Percentiles rank a stretch among this genome's conserved stretches.
phyloP scores from a whole-genome alignment of 2,329 filamentous ascomycete species.

The Aspergillus tubingensis region DNA sequence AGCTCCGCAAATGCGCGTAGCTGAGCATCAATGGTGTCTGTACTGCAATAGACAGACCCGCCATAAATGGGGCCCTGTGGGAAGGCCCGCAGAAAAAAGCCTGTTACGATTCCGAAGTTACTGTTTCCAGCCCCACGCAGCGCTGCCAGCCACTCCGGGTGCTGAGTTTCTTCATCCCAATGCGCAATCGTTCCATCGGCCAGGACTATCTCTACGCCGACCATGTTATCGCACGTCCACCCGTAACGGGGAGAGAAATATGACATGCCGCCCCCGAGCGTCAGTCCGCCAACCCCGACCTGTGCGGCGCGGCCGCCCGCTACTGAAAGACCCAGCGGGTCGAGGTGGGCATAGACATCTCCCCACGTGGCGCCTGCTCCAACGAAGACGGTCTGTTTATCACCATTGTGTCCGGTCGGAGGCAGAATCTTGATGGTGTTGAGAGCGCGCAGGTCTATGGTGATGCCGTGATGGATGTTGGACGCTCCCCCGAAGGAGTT shows the following conservation, averaged over 20 bases:
- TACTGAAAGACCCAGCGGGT: conserved; percentile 20
- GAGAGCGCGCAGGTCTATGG: not conserved
- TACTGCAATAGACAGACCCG: conserved; percentile 35
- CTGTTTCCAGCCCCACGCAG: conserved; percentile 31
- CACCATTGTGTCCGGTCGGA: not conserved
- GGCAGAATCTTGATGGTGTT: conserved; percentile 14
- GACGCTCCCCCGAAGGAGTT: not conserved
- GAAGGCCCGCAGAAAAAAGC: conserved; percentile 16
- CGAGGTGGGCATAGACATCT: conserved; percentile 20
- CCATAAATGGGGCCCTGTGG: conserved; percentile 39
- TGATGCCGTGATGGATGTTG: not conserved
- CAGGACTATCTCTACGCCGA: conserved; percentile 47
- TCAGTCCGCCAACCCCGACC: conserved; percentile 31
- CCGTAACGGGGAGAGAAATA: conserved; percentile 18
- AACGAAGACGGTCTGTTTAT: not conserved
- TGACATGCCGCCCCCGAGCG: conserved; percentile 20
- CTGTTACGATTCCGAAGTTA: conserved; percentile 40
- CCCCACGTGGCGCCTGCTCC: conserved; percentile 18
- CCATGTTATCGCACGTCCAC: conserved; percentile 32
- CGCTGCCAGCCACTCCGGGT: conserved; percentile 26
- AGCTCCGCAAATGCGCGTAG: not conserved
- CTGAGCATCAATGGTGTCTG: conserved; percentile 1
- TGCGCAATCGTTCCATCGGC: conserved; percentile 48
- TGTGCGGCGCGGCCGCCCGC: conserved; percentile 25
- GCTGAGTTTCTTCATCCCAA: conserved; percentile 35